Evolutionary conservation across 164 flowering plant genomes (phyloP).

Genomic region (Euptelea pleiosperma): DNA sequence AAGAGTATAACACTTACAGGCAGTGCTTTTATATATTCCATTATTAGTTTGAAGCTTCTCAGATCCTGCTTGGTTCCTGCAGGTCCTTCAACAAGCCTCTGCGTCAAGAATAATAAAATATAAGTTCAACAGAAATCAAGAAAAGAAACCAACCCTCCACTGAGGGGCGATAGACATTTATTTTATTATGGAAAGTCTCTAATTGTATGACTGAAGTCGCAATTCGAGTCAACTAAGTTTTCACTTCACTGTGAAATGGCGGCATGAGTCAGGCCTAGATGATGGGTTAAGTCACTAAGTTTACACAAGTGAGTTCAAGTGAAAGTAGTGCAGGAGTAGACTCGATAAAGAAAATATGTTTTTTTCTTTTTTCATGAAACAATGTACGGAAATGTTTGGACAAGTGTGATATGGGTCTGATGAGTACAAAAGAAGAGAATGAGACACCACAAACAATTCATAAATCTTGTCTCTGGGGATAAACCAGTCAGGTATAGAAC

Average conservation of each 20-base stretch:
- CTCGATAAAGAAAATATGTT: too few relatives aligned
- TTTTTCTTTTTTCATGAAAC: too few relatives aligned
- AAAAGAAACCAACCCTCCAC: neutral
- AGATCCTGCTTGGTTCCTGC: slow-evolving; percentile 58
- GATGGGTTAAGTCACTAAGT: too few relatives aligned
- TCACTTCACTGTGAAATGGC: too few relatives aligned
- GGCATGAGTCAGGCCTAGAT: too few relatives aligned
- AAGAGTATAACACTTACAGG: slow-evolving; percentile 57
- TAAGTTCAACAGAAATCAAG: slow-evolving; percentile 4
- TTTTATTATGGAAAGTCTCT: neutral
- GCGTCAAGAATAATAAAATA: slow-evolving; percentile 18
- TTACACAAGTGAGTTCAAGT: too few relatives aligned
- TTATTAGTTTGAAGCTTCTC: slow-evolving; percentile 76
- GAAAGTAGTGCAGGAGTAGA: too few relatives aligned
- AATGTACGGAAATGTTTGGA: too few relatives aligned
- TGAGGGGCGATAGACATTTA: too few relatives aligned
- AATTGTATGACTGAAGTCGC: neutral
- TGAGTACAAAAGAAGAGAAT: neutral
- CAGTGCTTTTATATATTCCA: slow-evolving; percentile 90
- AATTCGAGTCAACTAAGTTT: neutral
- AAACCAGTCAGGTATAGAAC: slow-evolving; percentile 10
- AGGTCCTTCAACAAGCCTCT: slow-evolving; percentile 69
- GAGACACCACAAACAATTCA: neutral
- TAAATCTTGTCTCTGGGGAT: neutral
- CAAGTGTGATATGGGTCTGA: neutral